Conservation (phyloP, 1,284 basidiomycete genomes). For the Trichosporon faecale region DNA sequence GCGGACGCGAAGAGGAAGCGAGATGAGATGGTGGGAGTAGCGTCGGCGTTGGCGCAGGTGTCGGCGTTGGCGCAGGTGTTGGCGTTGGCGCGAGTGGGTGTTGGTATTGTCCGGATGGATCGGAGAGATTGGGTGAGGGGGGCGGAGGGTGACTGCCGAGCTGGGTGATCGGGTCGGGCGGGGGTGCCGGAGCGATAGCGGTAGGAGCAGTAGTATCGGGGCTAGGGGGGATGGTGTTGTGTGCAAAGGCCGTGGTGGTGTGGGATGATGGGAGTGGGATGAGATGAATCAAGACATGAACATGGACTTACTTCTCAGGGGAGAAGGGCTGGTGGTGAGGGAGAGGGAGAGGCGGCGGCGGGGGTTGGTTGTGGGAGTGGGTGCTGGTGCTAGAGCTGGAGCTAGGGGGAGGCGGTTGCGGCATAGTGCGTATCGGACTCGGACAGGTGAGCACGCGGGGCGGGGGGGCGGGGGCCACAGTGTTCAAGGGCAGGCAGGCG, state of each 20-base stretch:
- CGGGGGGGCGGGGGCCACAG: not conserved
- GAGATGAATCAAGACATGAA: not conserved
- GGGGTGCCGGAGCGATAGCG: not conserved
- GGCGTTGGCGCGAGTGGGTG: too few species aligned
- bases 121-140: not conserved
- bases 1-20: not conserved
- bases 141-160: not conserved
- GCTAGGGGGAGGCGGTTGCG: not conserved
- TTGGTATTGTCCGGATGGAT: too few species aligned
- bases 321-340: not conserved
- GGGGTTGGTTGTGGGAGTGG: not conserved
- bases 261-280: not conserved
- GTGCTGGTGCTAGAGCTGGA: not conserved
- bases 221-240: not conserved
- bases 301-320: conserved; percentile 1
- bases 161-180: not conserved
- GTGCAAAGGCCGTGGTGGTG: not conserved
- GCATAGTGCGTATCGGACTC: not conserved
- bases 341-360: not conserved
- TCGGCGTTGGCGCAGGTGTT: too few species aligned
- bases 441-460: not conserved
- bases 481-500: too few species aligned
- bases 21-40: not conserved
- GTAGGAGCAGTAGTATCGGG: not conserved
- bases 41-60: not conserved